phyloP scores from a whole-genome alignment of 371 early-diverging fungal species.

The Rhizomucor pusillus region DNA sequence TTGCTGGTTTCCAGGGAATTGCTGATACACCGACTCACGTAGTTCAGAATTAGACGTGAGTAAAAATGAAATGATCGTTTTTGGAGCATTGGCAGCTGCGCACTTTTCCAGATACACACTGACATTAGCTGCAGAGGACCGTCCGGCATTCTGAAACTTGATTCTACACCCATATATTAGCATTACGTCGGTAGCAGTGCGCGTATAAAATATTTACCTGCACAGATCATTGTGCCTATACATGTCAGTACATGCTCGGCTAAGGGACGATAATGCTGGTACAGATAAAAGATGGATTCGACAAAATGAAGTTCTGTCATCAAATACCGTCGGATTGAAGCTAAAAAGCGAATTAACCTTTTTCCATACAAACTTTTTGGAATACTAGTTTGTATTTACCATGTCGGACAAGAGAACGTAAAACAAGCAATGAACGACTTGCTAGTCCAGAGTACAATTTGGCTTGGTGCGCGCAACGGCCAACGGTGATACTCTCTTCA shows the following conservation, averaged over 20 bases:
- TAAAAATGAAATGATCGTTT: conserved; percentile 31
- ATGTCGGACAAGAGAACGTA: conserved; percentile 30
- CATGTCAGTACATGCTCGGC: conserved; percentile 33
- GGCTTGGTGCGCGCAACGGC: conserved; percentile 8
- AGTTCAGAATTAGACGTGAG: conserved; percentile 29
- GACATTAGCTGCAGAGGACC: conserved; percentile 21
- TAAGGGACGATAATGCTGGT: conserved; percentile 25
- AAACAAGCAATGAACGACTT: conserved; percentile 26
- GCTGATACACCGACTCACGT: conserved; percentile 21
- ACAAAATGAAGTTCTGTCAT: conserved; percentile 32
- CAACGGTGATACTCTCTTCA: conserved; percentile 10
- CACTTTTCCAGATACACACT: conserved; percentile 28
- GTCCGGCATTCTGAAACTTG: conserved; percentile 20
- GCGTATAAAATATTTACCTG: conserved; percentile 15
- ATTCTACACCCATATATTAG: conserved; percentile 5
- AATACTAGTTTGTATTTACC: conserved; percentile 13
- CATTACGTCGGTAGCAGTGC: background rate
- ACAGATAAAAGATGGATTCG: conserved; percentile 32
- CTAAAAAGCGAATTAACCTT: conserved; percentile 7
- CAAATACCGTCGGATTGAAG: conserved; percentile 29
- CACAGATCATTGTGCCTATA: conserved; percentile 28
- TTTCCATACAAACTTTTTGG: no score
- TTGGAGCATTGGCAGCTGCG: conserved; percentile 11
- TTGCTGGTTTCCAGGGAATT: background rate
- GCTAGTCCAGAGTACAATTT: conserved; percentile 32